Evolutionary conservation across 2,329 filamentous ascomycete genomes (phyloP), one percentile per base, ranked within the genome.

Genomic region (Xylariaceae sp.): DNA sequence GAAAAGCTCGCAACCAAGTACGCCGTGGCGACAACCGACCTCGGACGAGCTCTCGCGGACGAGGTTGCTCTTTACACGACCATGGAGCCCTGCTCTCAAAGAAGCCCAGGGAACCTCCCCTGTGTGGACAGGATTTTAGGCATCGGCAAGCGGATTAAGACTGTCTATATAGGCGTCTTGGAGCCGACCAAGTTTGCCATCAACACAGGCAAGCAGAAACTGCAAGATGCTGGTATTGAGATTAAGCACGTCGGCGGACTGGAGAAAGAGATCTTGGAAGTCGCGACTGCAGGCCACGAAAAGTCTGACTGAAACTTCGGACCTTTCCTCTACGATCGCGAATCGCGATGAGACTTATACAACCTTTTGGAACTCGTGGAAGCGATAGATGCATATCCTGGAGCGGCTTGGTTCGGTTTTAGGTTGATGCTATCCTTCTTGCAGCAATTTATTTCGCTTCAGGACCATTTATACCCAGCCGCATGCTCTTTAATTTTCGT

Each of bases 171-270:
- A 19, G 93, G 93, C 0, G 87, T 95, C 0, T 76, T 83, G 53
- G 93, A 98, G 66, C 93, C 93, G 0, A 85, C 87, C 55, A 95
- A 81, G 24, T 98, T 97, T 65, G 88, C 97, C 15, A 81, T 81
- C 4, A 76, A 85, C 45, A 97, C 95, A 50, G 89, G 89, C 7
- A 81, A 82, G 54, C 69, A 65, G 52, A 83, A 78, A 60, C 69
- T 98, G 42, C 76, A 83, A 53, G 76, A 78, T 34, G 82, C 80
- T 4, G 89, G 89, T 0, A 78, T 98, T 38, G 65, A 79, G 34
- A 87, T 91, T 49, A 67, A 87, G 32, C 79, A 85, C 61, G 76
- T 96, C 3, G 54, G 70, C 15, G 91, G 89, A 0, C 60, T 96
- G 40, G 88, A 96, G 59, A 72, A 79, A 26, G 83, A 91, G 42